phyloP scores from a whole-genome alignment of 257 asterid species.

The Solanum clarkiae region DNA sequence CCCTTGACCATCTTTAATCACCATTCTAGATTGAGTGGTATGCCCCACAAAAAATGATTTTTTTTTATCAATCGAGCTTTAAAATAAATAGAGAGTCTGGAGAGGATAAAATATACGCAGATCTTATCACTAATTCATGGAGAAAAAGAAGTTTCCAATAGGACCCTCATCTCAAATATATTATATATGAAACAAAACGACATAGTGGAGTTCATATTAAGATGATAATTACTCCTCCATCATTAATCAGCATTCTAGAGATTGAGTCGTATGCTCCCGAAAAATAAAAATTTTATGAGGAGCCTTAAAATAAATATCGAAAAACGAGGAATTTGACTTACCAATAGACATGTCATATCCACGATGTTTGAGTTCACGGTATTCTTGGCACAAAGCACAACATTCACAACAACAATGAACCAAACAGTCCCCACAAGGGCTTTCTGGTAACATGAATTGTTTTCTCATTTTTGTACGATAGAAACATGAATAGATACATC shows the following conservation, averaged over 20 bases:
- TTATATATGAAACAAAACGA: too few relatives aligned
- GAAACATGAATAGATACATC: conserved; percentile 9
- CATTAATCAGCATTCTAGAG: background rate
- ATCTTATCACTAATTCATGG: too few relatives aligned
- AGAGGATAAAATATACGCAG: too few relatives aligned
- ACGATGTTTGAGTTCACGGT: conserved; percentile 15
- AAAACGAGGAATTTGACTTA: background rate
- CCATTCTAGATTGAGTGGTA: fast-evolving
- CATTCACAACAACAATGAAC: conserved; percentile 13
- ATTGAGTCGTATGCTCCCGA: fast-evolving
- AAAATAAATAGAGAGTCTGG: too few relatives aligned
- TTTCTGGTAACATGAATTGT: conserved; percentile 2
- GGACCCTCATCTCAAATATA: too few relatives aligned
- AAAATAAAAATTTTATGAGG: background rate
- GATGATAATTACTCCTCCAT: too few relatives aligned
- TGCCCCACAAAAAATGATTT: fast-evolving
- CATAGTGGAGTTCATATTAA: too few relatives aligned
- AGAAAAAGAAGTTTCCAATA: too few relatives aligned
- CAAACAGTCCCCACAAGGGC: conserved; percentile 6
- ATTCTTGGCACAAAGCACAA: conserved; percentile 20
- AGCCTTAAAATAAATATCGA: background rate
- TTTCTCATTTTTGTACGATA: conserved; percentile 10
- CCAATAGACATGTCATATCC: conserved; percentile 9
- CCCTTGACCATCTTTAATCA: too few relatives aligned
- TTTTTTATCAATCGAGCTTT: background rate